Evolutionary conservation across 2,329 filamentous ascomycete species (phyloP), one percentile per base, ranked within the genome.

Genomic region (Trichoderma atroviride): DNA sequence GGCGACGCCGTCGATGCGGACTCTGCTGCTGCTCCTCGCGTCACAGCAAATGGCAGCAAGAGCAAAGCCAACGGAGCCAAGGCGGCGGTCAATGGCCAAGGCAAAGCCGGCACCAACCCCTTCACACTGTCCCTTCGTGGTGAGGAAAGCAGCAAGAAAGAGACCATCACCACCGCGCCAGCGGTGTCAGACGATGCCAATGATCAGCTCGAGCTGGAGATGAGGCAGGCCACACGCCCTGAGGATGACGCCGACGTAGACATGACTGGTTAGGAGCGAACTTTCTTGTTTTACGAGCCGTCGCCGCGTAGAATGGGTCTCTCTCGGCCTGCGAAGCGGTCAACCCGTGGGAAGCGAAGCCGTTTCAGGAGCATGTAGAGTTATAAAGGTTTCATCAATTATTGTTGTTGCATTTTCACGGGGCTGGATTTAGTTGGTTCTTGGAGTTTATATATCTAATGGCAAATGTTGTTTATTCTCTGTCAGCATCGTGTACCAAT

Each of bases 191-290:
- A 80, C 22, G 85, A 85, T 53, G 84, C 86, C 3, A 85, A 82
- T 69, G 82, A 84, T 59, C 87, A 88, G 77, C 77, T 89, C 71
- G 82, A 86, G 76, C 78, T 84, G 53, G 87, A 89, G 75, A 85
- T 86, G 77, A 81, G 83, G 68, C 84, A 86, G 71, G 82, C 82
- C 22, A 77, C 76, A 11, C 75, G 73, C 37, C 76, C 74, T n/a
- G 75, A 77, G 9, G 84, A 87, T 70, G 84, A 87, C 70, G 81
- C 78, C 10, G 88, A 91, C 75, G 85, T 90, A 37, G 81, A 86
- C 65, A 91, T 91, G 89, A 83, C 80, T 37, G 86, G 83, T 59
- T 87, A 83, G 77, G n/a, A 68, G 60, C 43, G n/a, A 24, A 50
- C 3, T 69, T 31, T 33, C 58, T 10, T 33, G 58, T 35, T 24